A percentile compares a stretch with the other conserved stretches of the same genome.
Evolutionary conservation across 2,329 filamentous ascomycete genomes (phyloP).

Genomic region (Juglanconis sp.): DNA sequence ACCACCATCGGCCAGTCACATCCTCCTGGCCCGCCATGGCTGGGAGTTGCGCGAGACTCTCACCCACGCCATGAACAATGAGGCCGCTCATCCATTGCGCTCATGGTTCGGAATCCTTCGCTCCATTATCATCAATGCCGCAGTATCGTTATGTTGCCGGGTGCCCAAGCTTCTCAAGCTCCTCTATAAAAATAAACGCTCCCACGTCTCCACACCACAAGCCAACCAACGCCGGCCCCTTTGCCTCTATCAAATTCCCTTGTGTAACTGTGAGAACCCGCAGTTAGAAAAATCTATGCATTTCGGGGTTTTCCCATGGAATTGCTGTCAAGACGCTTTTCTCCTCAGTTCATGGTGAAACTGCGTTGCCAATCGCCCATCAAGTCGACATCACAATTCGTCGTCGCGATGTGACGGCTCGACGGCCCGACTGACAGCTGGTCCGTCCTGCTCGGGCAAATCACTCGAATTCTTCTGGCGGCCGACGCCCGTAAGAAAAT

Average conservation of each 20-base stretch:
- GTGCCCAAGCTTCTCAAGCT: background rate
- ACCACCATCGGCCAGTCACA: background rate
- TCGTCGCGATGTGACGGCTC: background rate
- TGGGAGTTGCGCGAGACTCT: too few species aligned
- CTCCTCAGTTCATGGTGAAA: too few species aligned
- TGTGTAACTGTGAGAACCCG: too few species aligned
- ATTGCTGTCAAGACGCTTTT: too few species aligned
- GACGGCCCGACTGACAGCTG: constrained; percentile 6
- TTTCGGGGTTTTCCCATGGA: too few species aligned
- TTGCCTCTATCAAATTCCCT: too few species aligned
- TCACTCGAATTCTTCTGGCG: background rate
- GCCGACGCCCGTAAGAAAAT: background rate
- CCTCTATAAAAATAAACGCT: background rate
- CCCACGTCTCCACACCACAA: constrained; percentile 2
- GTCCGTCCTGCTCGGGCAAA: background rate
- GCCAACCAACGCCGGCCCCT: background rate
- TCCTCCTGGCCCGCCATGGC: background rate
- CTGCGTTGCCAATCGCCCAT: too few species aligned
- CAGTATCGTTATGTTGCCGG: background rate
- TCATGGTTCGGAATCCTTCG: background rate
- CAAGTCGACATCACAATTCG: too few species aligned
- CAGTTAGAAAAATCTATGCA: background rate
- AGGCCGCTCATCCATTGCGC: too few species aligned
- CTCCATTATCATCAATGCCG: background rate
- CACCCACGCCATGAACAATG: too few species aligned